Percentiles rank a stretch among this genome's conserved stretches.
These are phyloP conservation scores for Penicillium nucicola DNA, from an alignment of 495 filamentous ascomycete genomes.

Conservation along the genomic window DNA sequence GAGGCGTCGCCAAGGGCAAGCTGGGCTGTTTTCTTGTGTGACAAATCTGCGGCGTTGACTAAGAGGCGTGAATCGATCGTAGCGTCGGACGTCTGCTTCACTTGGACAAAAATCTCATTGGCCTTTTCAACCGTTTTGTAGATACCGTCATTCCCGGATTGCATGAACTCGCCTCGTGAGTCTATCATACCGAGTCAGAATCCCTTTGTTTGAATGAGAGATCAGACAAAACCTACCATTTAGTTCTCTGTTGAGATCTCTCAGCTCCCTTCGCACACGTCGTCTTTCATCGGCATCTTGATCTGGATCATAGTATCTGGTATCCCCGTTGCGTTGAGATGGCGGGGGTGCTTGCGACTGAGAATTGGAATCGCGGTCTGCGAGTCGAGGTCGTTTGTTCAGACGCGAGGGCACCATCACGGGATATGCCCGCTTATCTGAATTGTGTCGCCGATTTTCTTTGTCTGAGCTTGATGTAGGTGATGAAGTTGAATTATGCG, in stretches of 20 bases:
- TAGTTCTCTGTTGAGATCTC: slow-evolving; percentile 65
- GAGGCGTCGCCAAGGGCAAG: slow-evolving; percentile 65
- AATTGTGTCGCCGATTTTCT: slow-evolving; percentile 45
- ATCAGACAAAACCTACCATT: slow-evolving; percentile 45
- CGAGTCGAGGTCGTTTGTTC: slow-evolving; percentile 44
- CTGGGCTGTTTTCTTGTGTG: slow-evolving; percentile 67
- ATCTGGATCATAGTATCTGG: slow-evolving; percentile 77
- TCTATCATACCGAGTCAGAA: slow-evolving; percentile 39
- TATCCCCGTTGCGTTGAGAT: slow-evolving; percentile 26
- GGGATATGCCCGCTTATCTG: slow-evolving; percentile 21
- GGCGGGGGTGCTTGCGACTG: slow-evolving; percentile 24
- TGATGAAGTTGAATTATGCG: slow-evolving; percentile 37
- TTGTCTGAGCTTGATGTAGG: slow-evolving; percentile 53
- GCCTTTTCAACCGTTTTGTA: slow-evolving; percentile 58
- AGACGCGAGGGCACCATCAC: slow-evolving; percentile 28
- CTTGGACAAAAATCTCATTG: slow-evolving; percentile 60
- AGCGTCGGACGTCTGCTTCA: slow-evolving; percentile 92
- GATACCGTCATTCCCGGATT: slow-evolving; percentile 58
- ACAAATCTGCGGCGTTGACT: slow-evolving; percentile 72
- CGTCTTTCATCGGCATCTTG: slow-evolving; percentile 80
- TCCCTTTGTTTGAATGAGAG: neutral
- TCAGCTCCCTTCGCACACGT: slow-evolving; percentile 60
- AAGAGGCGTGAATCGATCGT: slow-evolving; percentile 84
- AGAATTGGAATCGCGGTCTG: slow-evolving; percentile 28
- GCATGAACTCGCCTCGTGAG: slow-evolving; percentile 63